Conservation (phyloP, 306 rosid species). For the Vigna radiata region DNA sequence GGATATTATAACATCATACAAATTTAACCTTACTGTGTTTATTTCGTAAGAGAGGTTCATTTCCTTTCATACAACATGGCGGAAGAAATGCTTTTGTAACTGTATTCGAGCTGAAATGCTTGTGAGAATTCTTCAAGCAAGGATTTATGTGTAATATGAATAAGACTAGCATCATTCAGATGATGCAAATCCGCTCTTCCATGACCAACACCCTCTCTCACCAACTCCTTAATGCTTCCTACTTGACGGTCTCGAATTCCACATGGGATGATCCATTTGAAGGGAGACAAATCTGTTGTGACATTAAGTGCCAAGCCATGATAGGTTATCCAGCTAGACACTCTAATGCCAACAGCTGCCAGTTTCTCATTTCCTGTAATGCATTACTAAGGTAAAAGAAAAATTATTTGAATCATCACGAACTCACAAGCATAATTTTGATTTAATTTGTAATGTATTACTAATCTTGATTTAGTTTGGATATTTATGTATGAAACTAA, state of each 20-base stretch:
- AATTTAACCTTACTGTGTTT: background rate
- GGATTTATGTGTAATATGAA: background rate
- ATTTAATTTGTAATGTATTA: background rate
- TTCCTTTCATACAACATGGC: background rate
- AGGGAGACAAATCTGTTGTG: constrained; percentile 69
- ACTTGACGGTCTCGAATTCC: constrained; percentile 61
- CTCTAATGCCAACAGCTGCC: constrained; percentile 77
- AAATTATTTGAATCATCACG: background rate
- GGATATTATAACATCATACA: background rate
- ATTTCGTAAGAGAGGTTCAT: background rate
- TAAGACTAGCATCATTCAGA: background rate
- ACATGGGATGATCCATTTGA: constrained; percentile 75
- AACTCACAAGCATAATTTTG: constrained; percentile 5
- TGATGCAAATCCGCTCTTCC: background rate
- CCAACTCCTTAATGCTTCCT: constrained; percentile 17
- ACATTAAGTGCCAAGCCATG: constrained; percentile 85
- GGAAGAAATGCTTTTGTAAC: background rate
- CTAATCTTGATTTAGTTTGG: background rate
- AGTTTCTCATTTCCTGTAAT: constrained; percentile 77
- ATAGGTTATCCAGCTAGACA: constrained; percentile 70
- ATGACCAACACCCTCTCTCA: constrained; percentile 17
- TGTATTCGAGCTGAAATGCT: constrained; percentile 1
- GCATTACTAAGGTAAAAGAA: constrained; percentile 17
- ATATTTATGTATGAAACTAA: background rate
- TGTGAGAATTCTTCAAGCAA: constrained; percentile 22